Base-by-base conservation (phyloP, 495 filamentous ascomycete species). In the Annulohypoxylon maeteangense region DNA sequence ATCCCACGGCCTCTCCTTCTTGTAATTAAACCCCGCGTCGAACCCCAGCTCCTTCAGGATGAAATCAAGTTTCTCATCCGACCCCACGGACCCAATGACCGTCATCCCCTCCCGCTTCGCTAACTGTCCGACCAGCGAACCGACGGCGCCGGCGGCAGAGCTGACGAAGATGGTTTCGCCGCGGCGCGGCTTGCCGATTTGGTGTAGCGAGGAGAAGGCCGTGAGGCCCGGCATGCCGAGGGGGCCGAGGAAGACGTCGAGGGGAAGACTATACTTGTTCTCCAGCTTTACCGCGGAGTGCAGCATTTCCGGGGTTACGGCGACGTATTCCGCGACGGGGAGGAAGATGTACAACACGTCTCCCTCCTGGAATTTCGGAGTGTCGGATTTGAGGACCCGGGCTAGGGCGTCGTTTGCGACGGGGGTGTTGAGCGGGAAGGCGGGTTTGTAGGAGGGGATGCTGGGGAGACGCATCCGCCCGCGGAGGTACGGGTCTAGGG, bases 121-220 rank as follows among this genome's bases (percentile, higher is more conserved):
- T 14, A 96, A 79, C 81, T 95, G 93, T 11, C 92, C 92, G 44
- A 95, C 93, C 6, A 95, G 69, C 78, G 91, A 87, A 10, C 93
- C 92, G n/a, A 95, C 93, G 1, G 92, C 92, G 44, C 93, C 93
- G 12, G 88, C 90, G 3, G 93, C 92, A 7, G 91, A 88, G 55
- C 88, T 91, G 70, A 96, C 86, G 77, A 95, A 94, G 71, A 96
- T 94, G 14, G 91, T 94, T 84, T 96, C 91, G 38, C 93, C 93
- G 81, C 90, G 90, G 82, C 92, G 90, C 36, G 93, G 93, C 84
- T 91, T 79, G 0, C 92, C 92, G 62, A 97, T 94, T 74, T 91
- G 88, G 77, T 94, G 90, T 69, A 94, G 86, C 0, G 90, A 91
- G 2, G 87, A 90, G 81, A 91, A 97, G 6, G 89, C 92, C 1